A percentile compares a stretch with the other conserved stretches of the same genome.
These are phyloP conservation scores for Ophiorrhiza pumila DNA, from an alignment of 257 asterid genomes.

Conservation along the genomic window DNA sequence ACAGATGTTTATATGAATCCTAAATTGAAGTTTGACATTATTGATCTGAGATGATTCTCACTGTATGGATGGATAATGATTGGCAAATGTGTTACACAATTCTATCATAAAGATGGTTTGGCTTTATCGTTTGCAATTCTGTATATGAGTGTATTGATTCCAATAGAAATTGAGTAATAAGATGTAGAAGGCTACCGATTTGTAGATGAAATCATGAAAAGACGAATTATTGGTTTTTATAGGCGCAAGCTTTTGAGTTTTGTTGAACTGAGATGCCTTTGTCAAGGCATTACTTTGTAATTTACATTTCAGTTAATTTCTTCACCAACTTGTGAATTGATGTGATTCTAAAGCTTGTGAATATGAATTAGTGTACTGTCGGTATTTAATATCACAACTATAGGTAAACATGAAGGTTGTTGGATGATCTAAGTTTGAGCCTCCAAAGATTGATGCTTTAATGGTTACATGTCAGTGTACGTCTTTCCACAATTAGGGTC, in stretches of 20 bases:
- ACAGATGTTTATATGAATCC: slow-evolving; percentile 88
- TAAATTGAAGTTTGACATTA: slow-evolving; percentile 70
- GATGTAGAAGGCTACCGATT: not conserved
- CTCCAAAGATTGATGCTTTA: not conserved
- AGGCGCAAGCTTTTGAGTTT: not conserved
- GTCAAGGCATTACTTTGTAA: not conserved
- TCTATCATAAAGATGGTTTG: not conserved
- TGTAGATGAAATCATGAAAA: not conserved
- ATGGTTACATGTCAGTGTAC: not conserved
- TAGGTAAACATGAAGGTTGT: not conserved
- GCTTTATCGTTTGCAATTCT: not conserved
- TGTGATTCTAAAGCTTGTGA: not conserved
- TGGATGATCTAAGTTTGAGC: not conserved
- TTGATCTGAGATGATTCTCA: slow-evolving; percentile 71
- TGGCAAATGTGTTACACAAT: slow-evolving; percentile 2
- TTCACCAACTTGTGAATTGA: not conserved
- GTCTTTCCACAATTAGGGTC: not conserved
- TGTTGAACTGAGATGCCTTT: not conserved
- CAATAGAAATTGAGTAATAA: not conserved
- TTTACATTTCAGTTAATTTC: not conserved
- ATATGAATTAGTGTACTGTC: not conserved
- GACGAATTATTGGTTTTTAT: not conserved
- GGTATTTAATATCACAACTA: not conserved
- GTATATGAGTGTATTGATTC: not conserved
- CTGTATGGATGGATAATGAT: not conserved